Evolutionary conservation across 1,284 basidiomycete species (phyloP).

Genomic region (Clitocybe nebularis): DNA sequence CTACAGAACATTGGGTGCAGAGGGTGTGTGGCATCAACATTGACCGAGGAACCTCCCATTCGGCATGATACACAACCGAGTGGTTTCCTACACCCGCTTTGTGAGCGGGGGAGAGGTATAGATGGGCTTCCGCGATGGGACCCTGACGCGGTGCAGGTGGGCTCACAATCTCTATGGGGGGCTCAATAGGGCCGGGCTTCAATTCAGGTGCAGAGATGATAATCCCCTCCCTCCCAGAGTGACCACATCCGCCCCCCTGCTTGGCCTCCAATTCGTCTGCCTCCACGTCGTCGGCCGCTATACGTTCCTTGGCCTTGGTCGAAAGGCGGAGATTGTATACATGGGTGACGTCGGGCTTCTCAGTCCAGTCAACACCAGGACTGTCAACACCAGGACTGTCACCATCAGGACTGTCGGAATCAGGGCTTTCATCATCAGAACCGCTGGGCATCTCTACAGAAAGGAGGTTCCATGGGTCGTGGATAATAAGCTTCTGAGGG

Average conservation of each 20-base stretch:
- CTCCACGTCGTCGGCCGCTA: constrained; percentile 8
- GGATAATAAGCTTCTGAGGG: constrained; percentile 32
- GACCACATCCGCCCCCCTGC: constrained; percentile 1
- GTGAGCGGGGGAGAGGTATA: constrained; percentile 34
- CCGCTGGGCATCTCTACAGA: constrained; percentile 5
- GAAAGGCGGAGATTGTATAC: constrained; percentile 18
- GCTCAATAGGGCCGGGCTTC: constrained; percentile 8
- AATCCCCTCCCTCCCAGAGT: neutral
- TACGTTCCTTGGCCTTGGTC: constrained; percentile 3
- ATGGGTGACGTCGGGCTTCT: constrained; percentile 11
- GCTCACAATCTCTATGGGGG: constrained; percentile 19
- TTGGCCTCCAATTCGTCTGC: constrained; percentile 2
- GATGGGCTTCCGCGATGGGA: constrained; percentile 30
- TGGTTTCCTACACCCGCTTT: constrained; percentile 34
- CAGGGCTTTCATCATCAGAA: neutral
- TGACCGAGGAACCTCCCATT: constrained; percentile 39
- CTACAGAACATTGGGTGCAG: constrained; percentile 26
- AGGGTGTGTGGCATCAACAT: constrained; percentile 25
- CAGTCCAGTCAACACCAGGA: neutral
- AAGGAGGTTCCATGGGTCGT: constrained; percentile 30
- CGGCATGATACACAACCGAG: constrained; percentile 36
- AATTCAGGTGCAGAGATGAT: neutral
- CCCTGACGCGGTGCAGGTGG: constrained; percentile 15
- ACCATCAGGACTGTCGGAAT: too few relatives aligned
- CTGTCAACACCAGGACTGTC: too few relatives aligned